phyloP scores from a whole-genome alignment of 441 rosid species.

The Theobroma grandiflorum region DNA sequence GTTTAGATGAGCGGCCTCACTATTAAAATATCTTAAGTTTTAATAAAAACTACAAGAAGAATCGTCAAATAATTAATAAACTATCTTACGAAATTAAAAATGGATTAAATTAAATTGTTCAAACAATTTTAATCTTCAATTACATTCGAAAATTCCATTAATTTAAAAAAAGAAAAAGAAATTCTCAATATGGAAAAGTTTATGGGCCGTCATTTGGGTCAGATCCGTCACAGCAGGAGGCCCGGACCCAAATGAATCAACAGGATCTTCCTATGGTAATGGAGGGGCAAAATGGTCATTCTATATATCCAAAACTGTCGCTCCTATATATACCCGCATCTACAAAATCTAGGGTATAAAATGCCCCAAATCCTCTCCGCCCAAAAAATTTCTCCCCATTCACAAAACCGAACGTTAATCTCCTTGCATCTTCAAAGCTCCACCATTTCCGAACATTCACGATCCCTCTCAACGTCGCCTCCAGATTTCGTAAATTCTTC shows the following conservation, averaged over 20 bases:
- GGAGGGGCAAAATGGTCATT: conserved; percentile 48
- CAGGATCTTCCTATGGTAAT: neutral
- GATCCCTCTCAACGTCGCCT: conserved; percentile 39
- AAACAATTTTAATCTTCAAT: neutral
- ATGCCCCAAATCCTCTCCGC: conserved; percentile 71
- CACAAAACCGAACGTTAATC: conserved; percentile 41
- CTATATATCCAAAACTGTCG: conserved; percentile 11
- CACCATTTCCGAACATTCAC: conserved; percentile 4
- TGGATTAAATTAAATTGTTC: neutral
- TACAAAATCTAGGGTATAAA: conserved; percentile 94
- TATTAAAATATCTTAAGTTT: neutral
- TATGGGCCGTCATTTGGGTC: neutral
- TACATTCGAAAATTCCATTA: neutral
- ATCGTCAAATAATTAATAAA: neutral
- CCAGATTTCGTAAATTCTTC: conserved; percentile 34
- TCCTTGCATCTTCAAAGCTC: conserved; percentile 23
- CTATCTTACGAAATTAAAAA: neutral
- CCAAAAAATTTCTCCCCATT: conserved; percentile 30
- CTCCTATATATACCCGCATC: conserved; percentile 70
- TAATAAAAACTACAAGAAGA: neutral
- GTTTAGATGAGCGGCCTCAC: neutral
- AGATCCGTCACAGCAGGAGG: neutral
- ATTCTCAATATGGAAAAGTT: neutral
- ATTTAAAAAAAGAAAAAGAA: neutral
- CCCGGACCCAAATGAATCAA: neutral